Percentiles rank a stretch among this genome's conserved stretches.
These are phyloP conservation scores for Cladobotryum protrusum DNA, from an alignment of 2,329 filamentous ascomycete species.

Conservation along the genomic window DNA sequence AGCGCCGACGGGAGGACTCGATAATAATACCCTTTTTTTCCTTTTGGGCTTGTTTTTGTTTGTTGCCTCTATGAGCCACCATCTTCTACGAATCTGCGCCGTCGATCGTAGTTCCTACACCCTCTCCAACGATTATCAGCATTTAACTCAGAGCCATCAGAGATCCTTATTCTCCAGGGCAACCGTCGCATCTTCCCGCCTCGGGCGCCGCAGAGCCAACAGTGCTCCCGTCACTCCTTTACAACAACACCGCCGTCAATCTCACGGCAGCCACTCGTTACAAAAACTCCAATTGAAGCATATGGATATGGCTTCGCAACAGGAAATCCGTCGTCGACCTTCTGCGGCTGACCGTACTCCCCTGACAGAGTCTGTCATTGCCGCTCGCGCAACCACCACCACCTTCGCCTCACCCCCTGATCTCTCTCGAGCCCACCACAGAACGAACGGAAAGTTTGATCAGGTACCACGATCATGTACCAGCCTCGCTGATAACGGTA, in stretches of 20 bases:
- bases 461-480: not conserved
- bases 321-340: slow-evolving; percentile 35
- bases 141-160: slow-evolving; percentile 32
- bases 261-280: slow-evolving; percentile 27
- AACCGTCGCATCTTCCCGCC: slow-evolving; percentile 34
- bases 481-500: not conserved
- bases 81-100: slow-evolving; percentile 42
- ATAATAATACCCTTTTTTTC: slow-evolving; percentile 16
- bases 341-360: slow-evolving; percentile 32
- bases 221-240: slow-evolving; percentile 33
- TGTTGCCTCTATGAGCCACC: slow-evolving; percentile 39
- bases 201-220: slow-evolving; percentile 31
- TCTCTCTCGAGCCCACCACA: slow-evolving; percentile 4
- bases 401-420: slow-evolving; percentile 19
- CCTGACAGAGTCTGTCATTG: slow-evolving; percentile 16
- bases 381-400: slow-evolving; percentile 19
- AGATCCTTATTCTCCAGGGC: slow-evolving; percentile 40
- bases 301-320: slow-evolving; percentile 29
- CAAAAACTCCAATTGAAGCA: slow-evolving; percentile 21
- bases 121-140: slow-evolving; percentile 40
- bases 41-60: too few species aligned
- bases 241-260: slow-evolving; percentile 25
- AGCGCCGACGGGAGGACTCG: slow-evolving; percentile 7
- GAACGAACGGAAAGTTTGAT: slow-evolving; percentile 2
- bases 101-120: slow-evolving; percentile 39